phyloP scores from a whole-genome alignment of 73 alveolate species.

The Paramecium primaurelia region DNA sequence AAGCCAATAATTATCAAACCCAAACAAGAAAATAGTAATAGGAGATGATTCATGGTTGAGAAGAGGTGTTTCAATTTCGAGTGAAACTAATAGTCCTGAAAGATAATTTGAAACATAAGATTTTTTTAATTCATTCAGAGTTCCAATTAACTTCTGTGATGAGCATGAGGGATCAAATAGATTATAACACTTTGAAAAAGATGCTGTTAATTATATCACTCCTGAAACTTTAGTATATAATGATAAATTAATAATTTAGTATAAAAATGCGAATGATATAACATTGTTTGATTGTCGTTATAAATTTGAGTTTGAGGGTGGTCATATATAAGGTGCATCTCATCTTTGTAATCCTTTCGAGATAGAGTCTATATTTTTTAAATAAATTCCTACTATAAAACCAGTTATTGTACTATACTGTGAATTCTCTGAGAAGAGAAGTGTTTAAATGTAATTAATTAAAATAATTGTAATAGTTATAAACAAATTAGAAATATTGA shows the following conservation, averaged over 20 bases:
- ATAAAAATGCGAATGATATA: neutral
- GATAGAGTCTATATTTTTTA: neutral
- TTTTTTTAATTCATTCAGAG: neutral
- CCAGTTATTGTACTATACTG: neutral
- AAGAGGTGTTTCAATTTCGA: neutral
- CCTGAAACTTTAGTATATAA: neutral
- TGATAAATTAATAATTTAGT: neutral
- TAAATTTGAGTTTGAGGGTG: neutral
- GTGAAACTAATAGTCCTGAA: neutral
- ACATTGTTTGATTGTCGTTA: slow-evolving; percentile 19
- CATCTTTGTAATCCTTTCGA: neutral
- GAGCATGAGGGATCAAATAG: neutral
- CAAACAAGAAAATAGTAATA: neutral
- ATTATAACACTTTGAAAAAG: neutral
- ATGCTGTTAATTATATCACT: neutral
- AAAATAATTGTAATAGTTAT: neutral
- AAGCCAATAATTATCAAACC: neutral
- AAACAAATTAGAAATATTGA: neutral
- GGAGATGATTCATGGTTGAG: slow-evolving; percentile 6
- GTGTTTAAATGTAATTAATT: neutral
- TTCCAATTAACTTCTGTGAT: neutral
- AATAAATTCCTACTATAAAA: neutral
- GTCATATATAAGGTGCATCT: neutral
- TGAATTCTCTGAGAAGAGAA: neutral
- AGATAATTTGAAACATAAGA: slow-evolving; percentile 15